These are phyloP conservation scores for Dendrocalamus latiflorus DNA, from an alignment of 202 grass and related monocot species.

Conservation along the genomic window DNA sequence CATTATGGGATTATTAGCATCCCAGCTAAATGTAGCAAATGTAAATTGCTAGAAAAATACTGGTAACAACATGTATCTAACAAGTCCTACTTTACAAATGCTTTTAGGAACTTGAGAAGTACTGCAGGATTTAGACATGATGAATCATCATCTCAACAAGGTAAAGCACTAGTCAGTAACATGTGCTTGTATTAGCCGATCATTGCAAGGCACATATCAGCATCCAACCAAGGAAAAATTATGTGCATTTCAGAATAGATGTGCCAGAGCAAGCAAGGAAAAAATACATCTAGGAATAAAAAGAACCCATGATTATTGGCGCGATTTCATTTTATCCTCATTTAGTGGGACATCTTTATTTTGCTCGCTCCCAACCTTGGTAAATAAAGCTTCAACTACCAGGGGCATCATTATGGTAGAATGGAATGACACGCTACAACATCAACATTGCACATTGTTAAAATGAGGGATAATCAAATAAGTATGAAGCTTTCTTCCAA, in stretches of 20 bases:
- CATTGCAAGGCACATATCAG: background rate
- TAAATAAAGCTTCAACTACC: conserved; percentile 11
- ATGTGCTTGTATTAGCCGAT: background rate
- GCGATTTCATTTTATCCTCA: background rate
- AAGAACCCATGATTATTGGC: background rate
- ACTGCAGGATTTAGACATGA: background rate
- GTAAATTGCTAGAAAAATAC: conserved; percentile 15
- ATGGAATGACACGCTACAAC: background rate
- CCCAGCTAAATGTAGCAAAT: background rate
- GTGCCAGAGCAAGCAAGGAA: background rate
- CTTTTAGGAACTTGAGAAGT: background rate
- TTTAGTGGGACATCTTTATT: background rate
- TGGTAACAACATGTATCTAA: conserved; percentile 6
- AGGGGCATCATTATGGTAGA: background rate
- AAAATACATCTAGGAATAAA: background rate
- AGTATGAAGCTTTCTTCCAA: too few relatives aligned
- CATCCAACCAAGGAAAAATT: background rate
- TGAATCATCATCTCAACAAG: background rate
- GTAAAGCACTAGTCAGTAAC: background rate
- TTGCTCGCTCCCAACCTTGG: background rate
- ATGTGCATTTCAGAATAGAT: background rate
- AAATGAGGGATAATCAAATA: background rate
- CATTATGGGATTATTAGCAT: conserved; percentile 16
- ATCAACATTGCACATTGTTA: background rate
- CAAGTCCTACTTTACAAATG: background rate